Base-by-base conservation (phyloP, 2,329 filamentous ascomycete species). In the Curvularia lunata region DNA sequence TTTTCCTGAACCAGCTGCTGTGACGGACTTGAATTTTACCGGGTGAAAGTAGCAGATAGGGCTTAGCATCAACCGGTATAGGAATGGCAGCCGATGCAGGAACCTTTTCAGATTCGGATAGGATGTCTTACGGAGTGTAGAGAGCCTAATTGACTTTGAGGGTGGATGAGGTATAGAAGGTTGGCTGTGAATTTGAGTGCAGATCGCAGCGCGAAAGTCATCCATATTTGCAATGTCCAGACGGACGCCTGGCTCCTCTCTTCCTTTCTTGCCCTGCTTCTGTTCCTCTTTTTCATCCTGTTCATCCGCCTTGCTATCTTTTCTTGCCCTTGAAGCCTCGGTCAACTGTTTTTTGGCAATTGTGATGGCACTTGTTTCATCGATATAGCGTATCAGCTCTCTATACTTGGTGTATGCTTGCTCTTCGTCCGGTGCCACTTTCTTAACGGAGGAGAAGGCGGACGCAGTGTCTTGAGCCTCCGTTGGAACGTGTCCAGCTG, bases 11-110 rank as follows among this genome's bases (percentile, higher is more conserved):
- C 80, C 79, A 5, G 80, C 81, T 1, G 79, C 78, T 25, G 78
- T 83, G 46, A 85, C 75, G 0, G 82, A 83, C n/a, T 75, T 68
- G 58, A 85, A 80, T 41, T 72, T 74, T 48, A 85, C 77, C 0
- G 82, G 80, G 58, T 85, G 83, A 56, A 85, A 83, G 61, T 85
- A 83, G 58, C 78, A 80, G 4, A 85, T 68, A 0, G 81, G 79
- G 23, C 76, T 79, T 1, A 85, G 76, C 5, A 84, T 76, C 0
- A 82, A 60, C 16, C 83, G 78, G 7, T 82, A 75, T 2, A 84
- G 73, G 52, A 84, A 77, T 0, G 83, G 83, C 4, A 84, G 66
- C 9, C 82, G 76, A 66, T 84, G 83, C 21, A 83, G 48, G 56
- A 84, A 81, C 10, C 65, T 66, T 46, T 78, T 77, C 25, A 81